These are phyloP conservation scores for Oryza meridionalis DNA, from an alignment of 176 grass and related monocot species.

Conservation along the genomic window DNA sequence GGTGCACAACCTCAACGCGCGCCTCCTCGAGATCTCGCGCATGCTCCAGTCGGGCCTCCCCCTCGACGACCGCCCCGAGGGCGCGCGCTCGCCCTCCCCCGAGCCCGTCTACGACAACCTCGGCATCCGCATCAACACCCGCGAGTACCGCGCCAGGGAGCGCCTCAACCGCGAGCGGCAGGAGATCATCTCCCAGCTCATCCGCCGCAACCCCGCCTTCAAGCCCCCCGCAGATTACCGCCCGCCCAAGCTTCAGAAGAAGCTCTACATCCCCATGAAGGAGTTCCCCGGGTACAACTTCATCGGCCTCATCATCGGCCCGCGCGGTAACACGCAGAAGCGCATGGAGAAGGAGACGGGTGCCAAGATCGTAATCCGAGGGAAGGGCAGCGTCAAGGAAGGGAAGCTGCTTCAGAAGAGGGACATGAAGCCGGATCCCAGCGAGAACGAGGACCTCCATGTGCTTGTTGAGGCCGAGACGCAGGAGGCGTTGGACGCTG, in stretches of 20 bases:
- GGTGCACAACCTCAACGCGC: constrained; percentile 83
- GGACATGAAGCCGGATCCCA: constrained; percentile 82
- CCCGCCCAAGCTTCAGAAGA: constrained; percentile 93
- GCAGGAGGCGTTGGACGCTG: constrained; percentile 75
- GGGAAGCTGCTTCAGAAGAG: constrained; percentile 93
- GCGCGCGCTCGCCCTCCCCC: constrained; percentile 77
- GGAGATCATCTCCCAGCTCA: constrained; percentile 98
- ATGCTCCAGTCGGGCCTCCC: constrained; percentile 63
- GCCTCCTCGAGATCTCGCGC: constrained; percentile 87
- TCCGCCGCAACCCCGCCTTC: constrained; percentile 92
- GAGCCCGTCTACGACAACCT: constrained; percentile 95
- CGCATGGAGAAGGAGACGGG: constrained; percentile 99
- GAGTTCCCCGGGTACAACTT: constrained; percentile 96
- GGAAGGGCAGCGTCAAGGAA: constrained; percentile 94
- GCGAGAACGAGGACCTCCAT: constrained; percentile 96
- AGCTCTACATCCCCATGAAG: constrained; percentile 98
- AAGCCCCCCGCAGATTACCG: constrained; percentile 89
- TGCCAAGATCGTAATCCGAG: constrained; percentile 94
- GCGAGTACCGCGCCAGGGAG: constrained; percentile 82
- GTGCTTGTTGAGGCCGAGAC: constrained; percentile 95
- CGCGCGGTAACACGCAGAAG: constrained; percentile 91
- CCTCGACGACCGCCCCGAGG: constrained; percentile 80
- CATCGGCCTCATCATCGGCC: constrained; percentile 89
- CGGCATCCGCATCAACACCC: constrained; percentile 91
- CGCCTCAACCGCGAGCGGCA: constrained; percentile 81